A percentile compares a stretch with the other conserved stretches of the same genome.
Conservation (phyloP, 805 yeast species). For the Schwanniomyces sp. region DNA sequence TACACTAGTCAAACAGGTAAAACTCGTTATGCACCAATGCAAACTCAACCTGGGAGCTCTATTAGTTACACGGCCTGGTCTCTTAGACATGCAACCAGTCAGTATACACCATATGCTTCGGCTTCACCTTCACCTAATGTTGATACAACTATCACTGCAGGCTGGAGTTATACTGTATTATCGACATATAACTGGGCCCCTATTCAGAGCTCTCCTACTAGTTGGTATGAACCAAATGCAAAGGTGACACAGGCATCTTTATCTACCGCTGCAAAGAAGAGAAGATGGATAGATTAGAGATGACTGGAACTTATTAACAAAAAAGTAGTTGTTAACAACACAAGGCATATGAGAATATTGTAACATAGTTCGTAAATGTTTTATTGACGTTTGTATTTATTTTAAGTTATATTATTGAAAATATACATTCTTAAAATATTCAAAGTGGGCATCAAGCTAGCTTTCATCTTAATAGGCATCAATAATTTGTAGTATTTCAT, state of each 20-base stretch:
- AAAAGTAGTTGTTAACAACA: neutral
- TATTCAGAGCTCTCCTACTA: slow-evolving; percentile 68
- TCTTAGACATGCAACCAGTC: slow-evolving; percentile 64
- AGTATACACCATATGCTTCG: slow-evolving; percentile 56
- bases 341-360: too few species aligned
- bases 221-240: slow-evolving; percentile 60
- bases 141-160: slow-evolving; percentile 75
- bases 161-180: slow-evolving; percentile 72
- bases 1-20: slow-evolving; percentile 78
- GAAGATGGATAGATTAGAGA: slow-evolving; percentile 38
- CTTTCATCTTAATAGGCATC: too few species aligned
- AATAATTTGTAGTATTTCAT: too few species aligned
- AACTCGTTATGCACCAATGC: slow-evolving; percentile 90
- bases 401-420: too few species aligned
- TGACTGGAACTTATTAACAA: neutral
- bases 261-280: slow-evolving; percentile 33
- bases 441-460: too few species aligned
- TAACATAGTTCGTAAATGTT: too few species aligned
- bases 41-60: slow-evolving; percentile 73
- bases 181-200: slow-evolving; percentile 69
- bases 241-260: slow-evolving; percentile 42
- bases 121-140: slow-evolving; percentile 41
- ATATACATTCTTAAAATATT: too few species aligned
- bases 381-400: too few species aligned
- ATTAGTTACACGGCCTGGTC: slow-evolving; percentile 70